Evolutionary conservation across 306 rosid species (phyloP).

Genomic region (Lagenaria siceraria): DNA sequence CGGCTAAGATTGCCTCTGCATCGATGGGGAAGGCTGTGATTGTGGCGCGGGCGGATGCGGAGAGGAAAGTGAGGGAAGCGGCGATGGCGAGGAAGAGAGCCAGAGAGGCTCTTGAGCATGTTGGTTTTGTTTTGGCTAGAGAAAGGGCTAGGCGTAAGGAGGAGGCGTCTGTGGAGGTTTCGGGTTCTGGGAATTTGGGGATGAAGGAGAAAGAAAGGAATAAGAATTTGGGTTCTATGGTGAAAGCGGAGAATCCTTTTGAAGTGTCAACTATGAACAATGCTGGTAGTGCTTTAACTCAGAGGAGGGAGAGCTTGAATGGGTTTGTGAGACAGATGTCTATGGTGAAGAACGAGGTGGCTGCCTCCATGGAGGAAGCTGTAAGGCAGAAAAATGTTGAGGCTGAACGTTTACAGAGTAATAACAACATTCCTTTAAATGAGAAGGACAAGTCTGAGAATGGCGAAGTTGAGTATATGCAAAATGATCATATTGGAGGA

Average conservation of each 20-base stretch:
- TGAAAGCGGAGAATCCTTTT: background rate
- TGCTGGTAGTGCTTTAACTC: background rate
- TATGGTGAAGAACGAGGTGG: slow-evolving; percentile 6
- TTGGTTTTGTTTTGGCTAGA: slow-evolving; percentile 13
- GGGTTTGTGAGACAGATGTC: slow-evolving; percentile 12
- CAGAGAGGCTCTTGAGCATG: slow-evolving; percentile 36
- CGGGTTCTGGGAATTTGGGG: slow-evolving; percentile 18
- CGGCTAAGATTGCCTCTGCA: slow-evolving; percentile 38
- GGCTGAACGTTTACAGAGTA: slow-evolving; percentile 6
- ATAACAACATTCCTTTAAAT: slow-evolving; percentile 12
- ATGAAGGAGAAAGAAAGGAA: slow-evolving; percentile 13
- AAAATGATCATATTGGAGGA: slow-evolving; percentile 15
- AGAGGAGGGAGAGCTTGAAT: slow-evolving; percentile 14
- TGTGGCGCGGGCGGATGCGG: slow-evolving; percentile 29
- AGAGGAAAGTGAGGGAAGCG: slow-evolving; percentile 41
- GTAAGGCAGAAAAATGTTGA: slow-evolving; percentile 2
- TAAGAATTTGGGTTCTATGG: slow-evolving; percentile 8
- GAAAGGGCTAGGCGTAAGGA: slow-evolving; percentile 20
- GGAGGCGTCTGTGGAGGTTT: slow-evolving; percentile 18
- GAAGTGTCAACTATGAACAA: background rate
- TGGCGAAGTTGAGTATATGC: slow-evolving; percentile 14
- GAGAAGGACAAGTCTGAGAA: slow-evolving; percentile 12
- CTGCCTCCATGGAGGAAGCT: slow-evolving; percentile 1
- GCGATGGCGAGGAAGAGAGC: slow-evolving; percentile 48
- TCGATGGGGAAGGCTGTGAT: slow-evolving; percentile 25